Base-by-base conservation (phyloP, 768 basidiomycete genomes). In the Panaeolus cyanescens region DNA sequence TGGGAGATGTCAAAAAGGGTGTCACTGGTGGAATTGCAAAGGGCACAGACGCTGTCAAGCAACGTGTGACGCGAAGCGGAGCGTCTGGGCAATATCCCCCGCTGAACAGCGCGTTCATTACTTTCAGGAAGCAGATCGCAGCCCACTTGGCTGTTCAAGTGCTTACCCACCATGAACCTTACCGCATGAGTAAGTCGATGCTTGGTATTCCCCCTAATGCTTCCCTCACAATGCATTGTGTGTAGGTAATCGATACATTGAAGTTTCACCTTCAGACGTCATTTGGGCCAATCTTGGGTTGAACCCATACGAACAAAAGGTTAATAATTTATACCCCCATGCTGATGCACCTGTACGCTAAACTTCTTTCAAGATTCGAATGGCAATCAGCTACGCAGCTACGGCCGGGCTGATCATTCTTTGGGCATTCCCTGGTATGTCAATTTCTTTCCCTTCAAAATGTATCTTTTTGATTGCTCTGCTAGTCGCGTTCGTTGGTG, bases 61-160 rank as follows among this genome's bases (percentile, higher is more conserved):
- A 59, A 4, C 59, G 68, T 12, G 64, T 70, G 20, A 57, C 55
- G 32, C 68, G 65, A 13, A 40, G 59, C 37, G 64, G 61, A 9
- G 56, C 55, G 28, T 15, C 66, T 65, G 77, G 61, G 15, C 73
- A 73, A 55, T 90, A 90, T 60, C 88, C 87, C 2, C 81, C 81
- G 3, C 62, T 88, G 65, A 89, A 79, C 67, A 90, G 88, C 32
- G 91, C 91, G 7, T 99, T 99, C 72, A 82, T 99, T 61, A 89
- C 91, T 20, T 99, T 98, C 83, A 87, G 95, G 73, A 83, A 86
- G 65, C 96, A 98, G 78, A 92, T 97, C 63, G 91, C 92, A 2
- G 95, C 96, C 17, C 95, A 99, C 74, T 78, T 98, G 72, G 94
- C 92, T 1, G 82, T 83, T 33, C 88, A 95, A 74, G 78, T 80